Evolutionary conservation across 2,329 filamentous ascomycete species (phyloP).

Genomic region (Berkeleyomyces rouxiae): DNA sequence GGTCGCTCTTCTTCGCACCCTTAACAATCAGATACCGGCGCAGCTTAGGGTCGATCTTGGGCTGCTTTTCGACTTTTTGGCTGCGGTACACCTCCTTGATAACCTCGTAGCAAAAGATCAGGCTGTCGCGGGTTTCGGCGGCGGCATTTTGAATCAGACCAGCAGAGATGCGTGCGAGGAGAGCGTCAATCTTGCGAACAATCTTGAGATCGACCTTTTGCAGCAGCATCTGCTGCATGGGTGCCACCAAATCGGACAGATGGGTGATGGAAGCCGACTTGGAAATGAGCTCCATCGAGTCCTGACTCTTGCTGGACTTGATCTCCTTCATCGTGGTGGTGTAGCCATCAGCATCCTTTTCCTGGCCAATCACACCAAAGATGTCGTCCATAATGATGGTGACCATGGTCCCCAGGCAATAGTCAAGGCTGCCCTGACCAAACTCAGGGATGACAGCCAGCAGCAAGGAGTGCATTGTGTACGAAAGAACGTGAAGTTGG

Average conservation of each 20-base stretch:
- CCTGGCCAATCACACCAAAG: slow-evolving; percentile 79
- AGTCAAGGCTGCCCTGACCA: slow-evolving; percentile 70
- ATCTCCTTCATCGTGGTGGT: slow-evolving; percentile 93
- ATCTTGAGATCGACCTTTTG: slow-evolving; percentile 74
- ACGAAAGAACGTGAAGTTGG: slow-evolving; percentile 88
- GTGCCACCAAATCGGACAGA: slow-evolving; percentile 59
- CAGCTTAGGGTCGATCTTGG: slow-evolving; percentile 43
- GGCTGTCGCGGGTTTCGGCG: slow-evolving; percentile 59
- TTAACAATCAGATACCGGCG: slow-evolving; percentile 68
- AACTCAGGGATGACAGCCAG: slow-evolving; percentile 57
- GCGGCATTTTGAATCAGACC: slow-evolving; percentile 71
- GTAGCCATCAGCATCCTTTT: slow-evolving; percentile 95
- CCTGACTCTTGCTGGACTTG: slow-evolving; percentile 94
- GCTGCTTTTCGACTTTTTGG: slow-evolving; percentile 32
- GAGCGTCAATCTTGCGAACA: slow-evolving; percentile 77
- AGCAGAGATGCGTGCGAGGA: slow-evolving; percentile 66
- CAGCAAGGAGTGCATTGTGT: slow-evolving; percentile 82
- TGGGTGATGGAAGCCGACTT: slow-evolving; percentile 61
- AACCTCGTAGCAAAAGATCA: slow-evolving; percentile 92
- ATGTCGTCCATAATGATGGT: slow-evolving; percentile 92
- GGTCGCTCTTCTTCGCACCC: slow-evolving; percentile 56
- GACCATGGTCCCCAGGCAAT: slow-evolving; percentile 65
- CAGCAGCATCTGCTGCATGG: slow-evolving; percentile 59
- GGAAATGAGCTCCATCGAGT: slow-evolving; percentile 87
- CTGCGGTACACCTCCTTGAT: slow-evolving; percentile 71